Percentiles rank a stretch among this genome's conserved stretches.
phyloP scores from a whole-genome alignment of 345 rosid genomes.

The Clausena lansium region DNA sequence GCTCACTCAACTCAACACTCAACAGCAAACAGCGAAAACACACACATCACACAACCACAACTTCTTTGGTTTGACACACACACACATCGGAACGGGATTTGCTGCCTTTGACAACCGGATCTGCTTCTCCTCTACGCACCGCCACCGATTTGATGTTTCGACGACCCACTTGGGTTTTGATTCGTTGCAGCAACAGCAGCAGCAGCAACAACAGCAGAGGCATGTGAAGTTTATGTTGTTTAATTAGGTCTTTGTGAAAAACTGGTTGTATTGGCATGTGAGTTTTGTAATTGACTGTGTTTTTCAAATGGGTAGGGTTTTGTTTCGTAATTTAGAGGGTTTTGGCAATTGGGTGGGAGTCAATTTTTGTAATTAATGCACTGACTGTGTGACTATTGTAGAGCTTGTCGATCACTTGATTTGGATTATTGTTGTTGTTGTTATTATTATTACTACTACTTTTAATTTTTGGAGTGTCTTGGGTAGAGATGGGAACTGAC shows the following conservation, averaged over 20 bases:
- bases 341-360: slow-evolving; percentile 6
- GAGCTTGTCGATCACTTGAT: slow-evolving; percentile 4
- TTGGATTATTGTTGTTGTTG: slow-evolving; percentile 1
- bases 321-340: not conserved
- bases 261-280: slow-evolving; percentile 20
- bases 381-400: slow-evolving; percentile 6
- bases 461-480: not conserved
- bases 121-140: no score
- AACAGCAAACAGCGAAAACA: no score
- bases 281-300: slow-evolving; percentile 12
- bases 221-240: slow-evolving; percentile 45
- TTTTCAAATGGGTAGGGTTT: slow-evolving; percentile 1
- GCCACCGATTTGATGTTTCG: no score
- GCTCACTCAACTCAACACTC: no score
- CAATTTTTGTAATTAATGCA: slow-evolving; percentile 30
- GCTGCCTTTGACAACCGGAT: no score
- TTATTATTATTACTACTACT: no score
- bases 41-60: no score
- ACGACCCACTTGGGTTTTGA: slow-evolving; percentile 62
- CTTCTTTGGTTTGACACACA: no score
- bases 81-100: no score
- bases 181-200: slow-evolving; percentile 65
- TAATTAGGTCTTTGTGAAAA: not conserved
- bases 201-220: slow-evolving; percentile 50
- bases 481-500: slow-evolving; percentile 1